Base-by-base conservation (phyloP, 2,329 filamentous ascomycete species). In the Fusarium oxysporum region DNA sequence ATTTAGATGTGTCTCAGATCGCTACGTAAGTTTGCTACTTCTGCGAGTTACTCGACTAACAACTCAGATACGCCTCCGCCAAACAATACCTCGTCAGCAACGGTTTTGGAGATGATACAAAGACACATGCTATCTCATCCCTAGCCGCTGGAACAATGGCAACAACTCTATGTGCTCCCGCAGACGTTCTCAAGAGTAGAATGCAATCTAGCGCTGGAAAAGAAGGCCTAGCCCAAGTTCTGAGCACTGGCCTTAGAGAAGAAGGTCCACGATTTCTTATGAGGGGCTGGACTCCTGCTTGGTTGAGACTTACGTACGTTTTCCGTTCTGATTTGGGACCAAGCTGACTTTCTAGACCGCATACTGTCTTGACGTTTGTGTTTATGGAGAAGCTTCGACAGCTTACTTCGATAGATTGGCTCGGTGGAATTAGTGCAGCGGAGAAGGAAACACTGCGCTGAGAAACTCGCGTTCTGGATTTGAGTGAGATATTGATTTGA, bases 221-320 rank as follows among this genome's bases (percentile, higher is more conserved):
- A 57, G 76, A 78, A 81, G 77, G 81, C 7, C 68, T 85, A 5
- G 32, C 79, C 5, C 78, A 80, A 40, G 80, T 85, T 7, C 65
- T 84, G 12, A 68, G 73, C 11, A 75, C 78, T 0, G 81, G 83
- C 8, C 68, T 84, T 10, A 75, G 77, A 8, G 80, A 82, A 17
- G 83, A 85, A 71, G 84, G 84, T 0, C 79, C 80, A 1, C 75
- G 80, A 3, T 85, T 85, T 56, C 78, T 85, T 6, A 85, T 85
- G 83, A 84, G 83, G 60, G 84, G 84, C 3, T 85, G 83, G 84
- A 83, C 82, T 13, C 83, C 84, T 2, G 84, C 84, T 1, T 85
- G 84, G 84, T 54, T 85, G 14, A 76, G 84, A 67, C 71, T 85
- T 5, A 84, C 83, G 83, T 84, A 62, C 65, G 81, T 78, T 28